Conservation (phyloP, 495 filamentous ascomycete species). For the Podospora pseudopauciseta region DNA sequence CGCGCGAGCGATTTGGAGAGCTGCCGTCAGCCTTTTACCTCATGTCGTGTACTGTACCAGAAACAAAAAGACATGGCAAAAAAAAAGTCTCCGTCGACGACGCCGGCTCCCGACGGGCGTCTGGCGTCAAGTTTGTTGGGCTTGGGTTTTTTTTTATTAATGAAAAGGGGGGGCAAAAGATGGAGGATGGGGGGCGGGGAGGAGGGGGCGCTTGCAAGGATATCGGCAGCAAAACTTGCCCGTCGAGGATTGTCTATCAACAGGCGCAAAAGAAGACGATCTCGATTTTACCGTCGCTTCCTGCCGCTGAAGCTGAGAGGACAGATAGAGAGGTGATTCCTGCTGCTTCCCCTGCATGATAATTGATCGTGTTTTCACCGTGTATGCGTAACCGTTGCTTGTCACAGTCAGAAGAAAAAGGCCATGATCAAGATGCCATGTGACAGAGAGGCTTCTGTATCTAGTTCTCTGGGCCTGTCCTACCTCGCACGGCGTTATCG, state of each 20-base stretch:
- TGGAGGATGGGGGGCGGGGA: background rate
- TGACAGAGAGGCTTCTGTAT: constrained; percentile 5
- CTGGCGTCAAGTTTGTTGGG: background rate
- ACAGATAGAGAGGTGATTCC: background rate
- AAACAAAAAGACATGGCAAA: background rate
- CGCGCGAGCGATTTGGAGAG: background rate
- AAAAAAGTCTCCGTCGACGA: background rate
- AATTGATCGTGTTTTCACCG: background rate
- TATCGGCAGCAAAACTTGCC: constrained; percentile 1
- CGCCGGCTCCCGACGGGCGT: background rate
- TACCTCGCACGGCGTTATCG: constrained; percentile 17
- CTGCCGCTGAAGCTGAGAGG: background rate
- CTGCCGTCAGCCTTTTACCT: background rate
- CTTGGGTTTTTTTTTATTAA: background rate
- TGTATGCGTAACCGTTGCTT: background rate
- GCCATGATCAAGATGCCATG: constrained; percentile 13
- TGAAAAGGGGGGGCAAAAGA: background rate
- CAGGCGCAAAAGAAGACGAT: background rate
- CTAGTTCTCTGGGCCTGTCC: constrained; percentile 14
- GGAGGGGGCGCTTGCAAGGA: constrained; percentile 7
- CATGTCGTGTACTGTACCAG: background rate
- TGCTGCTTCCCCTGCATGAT: background rate
- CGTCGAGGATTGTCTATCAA: constrained; percentile 6
- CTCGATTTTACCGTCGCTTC: background rate
- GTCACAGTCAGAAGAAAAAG: constrained; percentile 2